Base-by-base conservation (phyloP, 2,329 filamentous ascomycete genomes). In the Aspergillus texensis region DNA sequence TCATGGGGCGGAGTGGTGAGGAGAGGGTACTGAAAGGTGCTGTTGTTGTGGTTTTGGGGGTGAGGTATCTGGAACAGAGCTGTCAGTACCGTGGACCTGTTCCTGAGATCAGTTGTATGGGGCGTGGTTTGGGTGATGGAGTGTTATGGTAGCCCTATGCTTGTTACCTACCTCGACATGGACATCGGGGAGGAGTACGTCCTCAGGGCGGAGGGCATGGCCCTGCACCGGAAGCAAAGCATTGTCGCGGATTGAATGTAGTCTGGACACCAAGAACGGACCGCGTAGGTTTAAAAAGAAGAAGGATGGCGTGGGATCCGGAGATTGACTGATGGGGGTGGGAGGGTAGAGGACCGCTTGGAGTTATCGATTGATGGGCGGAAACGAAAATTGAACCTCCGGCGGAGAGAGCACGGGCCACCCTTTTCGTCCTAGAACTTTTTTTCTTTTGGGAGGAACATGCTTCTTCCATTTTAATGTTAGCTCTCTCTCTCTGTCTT, bases 181-280 rank as follows among this genome's bases (percentile, higher is more conserved):
- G 63, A 65, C 50, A 68, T 66, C 46, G 68, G 62, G 60, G 74
- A 68, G 52, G 67, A 63, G 45, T 67, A 64, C 32, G 69, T 61
- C 69, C 68, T 70, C 36, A 77, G 43, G 30, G 65, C 60, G 41
- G 70, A 69, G 71, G 73, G 73, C 67, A 75, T 32, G 24, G 72
- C 74, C 68, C 74, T 72, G 67, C 72, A 74, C 57, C 71, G 72
- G 54, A 79, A 65, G 60, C 74, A 74, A 63, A 77, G 68, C 77
- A 79, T 79, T 34, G 50, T 71, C 60, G 48, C 12, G 52, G 26
- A n/a, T 24, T 28, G 39, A 16, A 12, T 14, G 28, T 4, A 30
- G 16, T n/a, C 8, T 10, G 28, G 34, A 9, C 10, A 34, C 26
- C 19, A 19, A 36, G 16, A 21, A 48, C n/a, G 24, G 10, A 4